A percentile compares a stretch with the other conserved stretches of the same genome.
phyloP scores from a whole-genome alignment of 192 early-diverging fungal species.

The Chytriomyces hyalinus region DNA sequence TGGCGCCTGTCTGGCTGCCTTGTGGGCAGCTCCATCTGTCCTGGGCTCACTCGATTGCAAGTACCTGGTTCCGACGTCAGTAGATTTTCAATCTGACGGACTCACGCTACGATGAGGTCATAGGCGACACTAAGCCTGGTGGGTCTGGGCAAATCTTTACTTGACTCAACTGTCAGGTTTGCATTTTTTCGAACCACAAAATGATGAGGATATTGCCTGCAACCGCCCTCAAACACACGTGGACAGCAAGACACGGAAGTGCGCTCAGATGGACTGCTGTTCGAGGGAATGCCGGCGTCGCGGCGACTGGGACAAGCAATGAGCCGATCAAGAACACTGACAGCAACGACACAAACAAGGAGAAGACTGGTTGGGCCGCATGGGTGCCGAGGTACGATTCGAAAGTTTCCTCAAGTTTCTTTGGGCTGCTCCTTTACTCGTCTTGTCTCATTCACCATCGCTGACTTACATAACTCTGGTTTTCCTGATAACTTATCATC shows the following conservation, averaged over 20 bases:
- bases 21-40: too few species aligned
- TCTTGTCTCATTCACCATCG: neutral
- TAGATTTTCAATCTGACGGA: too few species aligned
- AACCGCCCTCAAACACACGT: too few species aligned
- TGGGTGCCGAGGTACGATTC: neutral
- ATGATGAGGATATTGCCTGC: too few species aligned
- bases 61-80: too few species aligned
- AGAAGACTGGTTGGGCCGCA: neutral
- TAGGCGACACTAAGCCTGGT: too few species aligned
- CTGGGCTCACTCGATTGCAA: too few species aligned
- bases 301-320: neutral
- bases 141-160: too few species aligned
- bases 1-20: too few species aligned
- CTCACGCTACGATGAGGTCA: too few species aligned
- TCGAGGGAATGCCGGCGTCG: neutral
- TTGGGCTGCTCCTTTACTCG: neutral
- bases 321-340: neutral
- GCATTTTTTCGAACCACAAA: too few species aligned
- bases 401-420: neutral
- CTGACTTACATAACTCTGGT: neutral
- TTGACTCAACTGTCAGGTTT: too few species aligned
- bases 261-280: neutral
- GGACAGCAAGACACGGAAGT: conserved; percentile 18
- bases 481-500: neutral
- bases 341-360: neutral